Evolutionary conservation across 768 basidiomycete species (phyloP), one percentile per base, ranked within the genome.

Genomic region (Crassisporium funariophilum): DNA sequence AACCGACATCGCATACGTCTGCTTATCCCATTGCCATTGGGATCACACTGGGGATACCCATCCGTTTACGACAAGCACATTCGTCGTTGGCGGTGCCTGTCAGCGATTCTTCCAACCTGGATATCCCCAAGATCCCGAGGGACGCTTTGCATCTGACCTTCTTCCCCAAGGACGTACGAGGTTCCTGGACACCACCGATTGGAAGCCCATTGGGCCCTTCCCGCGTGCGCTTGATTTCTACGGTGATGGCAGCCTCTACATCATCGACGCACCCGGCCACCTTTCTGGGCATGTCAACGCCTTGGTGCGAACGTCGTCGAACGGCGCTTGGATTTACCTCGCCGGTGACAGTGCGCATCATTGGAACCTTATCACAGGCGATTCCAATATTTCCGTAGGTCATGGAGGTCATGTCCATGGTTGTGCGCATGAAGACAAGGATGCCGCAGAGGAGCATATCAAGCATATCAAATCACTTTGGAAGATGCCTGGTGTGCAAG

Each of bases 241-340:
- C 52, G 72, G 72, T 15, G 82, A 86, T 50, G 82, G 82, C 5
- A 79, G 76, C 53, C 57, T 82, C 25, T 83, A 79, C 53, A 69
- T 84, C 50, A 57, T 84, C 47, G 77, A 84, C 53, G 73, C 81
- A 1, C 72, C 81, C 1, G 82, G 83, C 0, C 82, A 84, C 57
- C 56, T 81, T 22, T 60, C 65, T 1, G 83, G 83, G 0, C 82
- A 84, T 44, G 52, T 83, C 46, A 81, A 77, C 49, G 48, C 77
- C 25, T 71, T 82, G 9, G 78, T 69, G 5, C 78, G 82, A 37
- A 82, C 79, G 3, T 80, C 77, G 13, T 44, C 72, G 2, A 70
- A 74, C 15, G 78, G 78, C 9, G 72, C 63, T 1, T 84, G 82
- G 82, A 66, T 83, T 12, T 77, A 72, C 51, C 68, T 83, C 11